Conservation (phyloP, 2,329 filamentous ascomycete species). For the Ceratocystis cubensis region DNA sequence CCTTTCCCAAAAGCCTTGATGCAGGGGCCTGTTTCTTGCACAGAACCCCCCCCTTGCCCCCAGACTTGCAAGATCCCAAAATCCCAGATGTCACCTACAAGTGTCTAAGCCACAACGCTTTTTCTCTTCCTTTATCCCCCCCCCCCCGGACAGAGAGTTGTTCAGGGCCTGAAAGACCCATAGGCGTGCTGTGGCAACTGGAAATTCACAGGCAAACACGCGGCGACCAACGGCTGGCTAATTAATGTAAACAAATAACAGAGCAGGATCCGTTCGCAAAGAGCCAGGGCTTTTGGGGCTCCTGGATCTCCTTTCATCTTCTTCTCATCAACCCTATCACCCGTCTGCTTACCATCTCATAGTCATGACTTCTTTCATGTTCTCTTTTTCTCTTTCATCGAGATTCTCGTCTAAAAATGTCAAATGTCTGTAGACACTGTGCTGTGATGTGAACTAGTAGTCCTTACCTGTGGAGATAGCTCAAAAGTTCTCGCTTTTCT, state of each 20-base stretch:
- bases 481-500: neutral
- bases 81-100: neutral
- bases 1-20: neutral
- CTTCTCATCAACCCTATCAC: neutral
- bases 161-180: neutral
- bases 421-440: neutral
- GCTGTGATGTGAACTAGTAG: neutral
- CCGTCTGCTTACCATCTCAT: neutral
- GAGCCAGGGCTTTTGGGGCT: neutral
- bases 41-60: neutral
- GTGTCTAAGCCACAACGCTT: conserved; percentile 1
- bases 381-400: neutral
- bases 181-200: neutral
- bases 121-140: neutral
- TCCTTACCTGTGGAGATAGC: neutral
- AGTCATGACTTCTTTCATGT: neutral
- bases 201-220: neutral
- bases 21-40: neutral
- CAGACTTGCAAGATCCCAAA: neutral
- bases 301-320: neutral
- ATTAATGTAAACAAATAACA: neutral
- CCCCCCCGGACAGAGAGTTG: too few relatives aligned
- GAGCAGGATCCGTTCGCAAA: neutral
- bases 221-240: neutral
- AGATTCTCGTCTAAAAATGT: neutral